Conservation (phyloP, 176 grass and related monocot species). For the Stipa capillata region DNA sequence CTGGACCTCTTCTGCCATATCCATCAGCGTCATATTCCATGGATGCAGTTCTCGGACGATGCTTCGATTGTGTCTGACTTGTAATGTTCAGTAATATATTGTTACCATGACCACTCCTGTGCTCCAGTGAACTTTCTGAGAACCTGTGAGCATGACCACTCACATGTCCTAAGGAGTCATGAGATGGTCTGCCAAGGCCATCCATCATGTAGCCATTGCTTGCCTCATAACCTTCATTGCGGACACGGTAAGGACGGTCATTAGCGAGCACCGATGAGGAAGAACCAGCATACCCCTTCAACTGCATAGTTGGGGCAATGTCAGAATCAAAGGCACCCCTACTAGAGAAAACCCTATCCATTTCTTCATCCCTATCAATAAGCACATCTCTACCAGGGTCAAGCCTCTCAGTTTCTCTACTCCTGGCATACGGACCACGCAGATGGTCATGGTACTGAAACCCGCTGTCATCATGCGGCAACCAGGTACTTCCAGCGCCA, state of each 20-base stretch:
- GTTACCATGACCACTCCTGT: not conserved
- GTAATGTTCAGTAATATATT: conserved; percentile 18
- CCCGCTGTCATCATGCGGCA: not conserved
- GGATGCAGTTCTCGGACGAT: conserved; percentile 6
- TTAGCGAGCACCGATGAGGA: conserved; percentile 41
- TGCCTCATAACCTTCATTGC: conserved; percentile 7
- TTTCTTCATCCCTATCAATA: conserved; percentile 24
- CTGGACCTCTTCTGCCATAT: conserved; percentile 10
- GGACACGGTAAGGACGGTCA: conserved; percentile 6
- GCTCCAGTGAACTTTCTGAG: conserved; percentile 24
- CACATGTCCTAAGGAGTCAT: conserved; percentile 20
- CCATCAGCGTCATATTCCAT: conserved; percentile 23
- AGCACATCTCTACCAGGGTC: conserved; percentile 10
- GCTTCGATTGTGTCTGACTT: conserved; percentile 23
- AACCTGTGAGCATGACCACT: conserved; percentile 25
- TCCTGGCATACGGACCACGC: conserved; percentile 8
- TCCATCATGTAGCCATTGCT: conserved; percentile 15
- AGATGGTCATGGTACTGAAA: conserved; percentile 13
- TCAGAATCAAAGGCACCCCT: conserved; percentile 27
- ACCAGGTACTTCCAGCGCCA: not conserved
- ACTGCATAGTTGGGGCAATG: not conserved
- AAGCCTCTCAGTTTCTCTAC: conserved; percentile 26
- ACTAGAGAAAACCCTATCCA: conserved; percentile 29
- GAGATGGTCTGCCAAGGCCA: conserved; percentile 25
- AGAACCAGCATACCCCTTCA: conserved; percentile 39